A percentile compares a stretch with the other conserved stretches of the same genome.
These are phyloP conservation scores for Plectranthus barbatus DNA, from an alignment of 257 asterid genomes.

Conservation along the genomic window DNA sequence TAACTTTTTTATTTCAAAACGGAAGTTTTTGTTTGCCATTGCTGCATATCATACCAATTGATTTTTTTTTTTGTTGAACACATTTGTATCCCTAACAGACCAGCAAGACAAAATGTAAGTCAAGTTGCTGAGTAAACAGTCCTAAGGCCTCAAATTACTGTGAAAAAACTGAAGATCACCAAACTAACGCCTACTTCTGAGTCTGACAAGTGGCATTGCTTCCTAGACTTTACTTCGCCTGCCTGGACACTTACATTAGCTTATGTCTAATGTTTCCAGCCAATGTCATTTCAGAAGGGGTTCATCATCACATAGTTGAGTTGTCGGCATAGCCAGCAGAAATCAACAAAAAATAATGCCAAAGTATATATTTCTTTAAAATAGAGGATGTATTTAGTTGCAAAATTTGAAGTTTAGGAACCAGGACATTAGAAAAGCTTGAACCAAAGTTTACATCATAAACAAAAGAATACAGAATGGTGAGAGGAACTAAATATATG, in stretches of 20 bases:
- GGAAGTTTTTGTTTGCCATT: not conserved
- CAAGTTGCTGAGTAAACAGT: not conserved
- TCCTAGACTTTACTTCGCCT: not conserved
- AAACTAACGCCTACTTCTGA: conserved; percentile 5
- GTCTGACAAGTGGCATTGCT: not conserved
- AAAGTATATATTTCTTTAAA: not conserved
- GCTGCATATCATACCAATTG: not conserved
- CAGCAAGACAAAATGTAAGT: not conserved
- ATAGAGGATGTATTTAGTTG: not conserved
- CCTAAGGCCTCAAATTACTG: conserved; percentile 1
- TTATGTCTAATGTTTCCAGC: not conserved
- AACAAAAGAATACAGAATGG: not conserved
- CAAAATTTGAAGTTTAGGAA: not conserved
- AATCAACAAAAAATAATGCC: not conserved
- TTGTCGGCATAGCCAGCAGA: not conserved
- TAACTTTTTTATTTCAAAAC: not conserved
- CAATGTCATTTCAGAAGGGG: not conserved
- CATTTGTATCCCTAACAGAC: not conserved
- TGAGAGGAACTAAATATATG: not conserved
- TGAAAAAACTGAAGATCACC: not conserved
- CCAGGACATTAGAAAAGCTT: conserved; percentile 1
- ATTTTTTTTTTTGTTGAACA: not conserved
- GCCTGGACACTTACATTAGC: not conserved
- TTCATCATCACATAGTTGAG: conserved; percentile 1
- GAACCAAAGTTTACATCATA: not conserved